A percentile compares a stretch with the other conserved stretches of the same genome.
Evolutionary conservation across 208 protist species (phyloP).

Genomic region (Acanthamoeba castellanii): DNA sequence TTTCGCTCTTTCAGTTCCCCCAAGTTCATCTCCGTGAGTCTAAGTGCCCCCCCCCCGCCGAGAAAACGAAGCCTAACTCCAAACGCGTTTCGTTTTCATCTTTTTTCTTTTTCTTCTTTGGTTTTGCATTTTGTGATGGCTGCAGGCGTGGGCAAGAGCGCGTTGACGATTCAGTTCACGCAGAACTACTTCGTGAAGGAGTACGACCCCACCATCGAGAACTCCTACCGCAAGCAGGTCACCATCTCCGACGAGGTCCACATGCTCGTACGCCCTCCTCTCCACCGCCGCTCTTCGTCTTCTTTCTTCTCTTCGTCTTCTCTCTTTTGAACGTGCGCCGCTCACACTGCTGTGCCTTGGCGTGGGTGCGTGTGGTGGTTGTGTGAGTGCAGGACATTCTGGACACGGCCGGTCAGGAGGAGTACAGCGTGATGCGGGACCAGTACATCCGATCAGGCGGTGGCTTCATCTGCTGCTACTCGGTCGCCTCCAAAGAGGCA

Average conservation of each 20-base stretch:
- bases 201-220: conserved; percentile 89
- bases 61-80: no score
- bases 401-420: conserved; percentile 90
- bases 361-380: no score
- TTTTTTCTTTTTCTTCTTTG: background rate
- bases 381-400: conserved; percentile 86
- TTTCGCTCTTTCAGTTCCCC: background rate
- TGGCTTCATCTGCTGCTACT: conserved; percentile 89
- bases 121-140: background rate
- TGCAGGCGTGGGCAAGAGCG: conserved; percentile 81
- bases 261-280: conserved; percentile 30
- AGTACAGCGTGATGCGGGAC: conserved; percentile 91
- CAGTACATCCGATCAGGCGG: conserved; percentile 83
- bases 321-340: background rate
- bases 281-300: background rate
- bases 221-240: conserved; percentile 69
- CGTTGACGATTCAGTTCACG: conserved; percentile 81
- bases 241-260: conserved; percentile 50
- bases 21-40: no score
- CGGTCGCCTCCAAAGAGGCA: conserved; percentile 81
- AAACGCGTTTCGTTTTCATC: background rate
- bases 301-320: background rate
- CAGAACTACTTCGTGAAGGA: conserved; percentile 80
- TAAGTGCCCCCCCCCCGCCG: no score
- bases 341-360: no score